phyloP scores from a whole-genome alignment of 768 basidiomycete species.

The Chiua virens region DNA sequence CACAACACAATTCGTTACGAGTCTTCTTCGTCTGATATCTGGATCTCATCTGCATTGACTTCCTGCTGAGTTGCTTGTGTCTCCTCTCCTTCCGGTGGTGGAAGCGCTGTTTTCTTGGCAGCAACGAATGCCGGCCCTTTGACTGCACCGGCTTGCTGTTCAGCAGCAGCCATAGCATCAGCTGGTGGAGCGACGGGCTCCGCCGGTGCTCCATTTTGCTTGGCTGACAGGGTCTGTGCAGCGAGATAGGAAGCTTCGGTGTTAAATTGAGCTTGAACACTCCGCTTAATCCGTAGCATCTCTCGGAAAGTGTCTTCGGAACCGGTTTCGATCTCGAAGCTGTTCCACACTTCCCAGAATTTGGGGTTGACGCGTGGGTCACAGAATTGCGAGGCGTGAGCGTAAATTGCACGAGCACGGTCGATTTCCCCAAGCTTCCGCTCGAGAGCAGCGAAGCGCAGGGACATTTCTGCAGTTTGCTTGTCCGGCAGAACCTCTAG shows the following conservation, averaged over 20 bases:
- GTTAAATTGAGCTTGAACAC: constrained; percentile 98
- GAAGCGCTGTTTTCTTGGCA: constrained; percentile 55
- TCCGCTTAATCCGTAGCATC: constrained; percentile 94
- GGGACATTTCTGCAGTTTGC: constrained; percentile 96
- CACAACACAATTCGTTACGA: constrained; percentile 36
- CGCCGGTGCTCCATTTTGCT: constrained; percentile 50
- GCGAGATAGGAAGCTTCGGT: constrained; percentile 93
- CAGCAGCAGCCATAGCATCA: constrained; percentile 90
- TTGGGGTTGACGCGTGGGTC: constrained; percentile 88
- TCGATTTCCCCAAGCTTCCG: constrained; percentile 99
- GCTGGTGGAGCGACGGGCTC: constrained; percentile 42
- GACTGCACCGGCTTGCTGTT: constrained; percentile 55
- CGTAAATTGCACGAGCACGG: constrained; percentile 93
- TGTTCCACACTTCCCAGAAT: constrained; percentile 98
- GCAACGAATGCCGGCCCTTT: constrained; percentile 78
- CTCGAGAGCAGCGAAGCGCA: constrained; percentile 93
- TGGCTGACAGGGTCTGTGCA: constrained; percentile 80
- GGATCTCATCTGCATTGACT: constrained; percentile 80
- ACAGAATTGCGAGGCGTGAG: constrained; percentile 98
- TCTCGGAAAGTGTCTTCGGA: constrained; percentile 98
- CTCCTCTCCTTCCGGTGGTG: constrained; percentile 40
- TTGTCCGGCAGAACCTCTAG: constrained; percentile 90
- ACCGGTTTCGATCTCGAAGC: constrained; percentile 97
- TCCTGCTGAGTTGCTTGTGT: constrained; percentile 26
- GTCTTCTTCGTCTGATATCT: constrained; percentile 84